These are phyloP conservation scores for Pachyrhizus erosus DNA, from an alignment of 306 rosid species.

Conservation along the genomic window DNA sequence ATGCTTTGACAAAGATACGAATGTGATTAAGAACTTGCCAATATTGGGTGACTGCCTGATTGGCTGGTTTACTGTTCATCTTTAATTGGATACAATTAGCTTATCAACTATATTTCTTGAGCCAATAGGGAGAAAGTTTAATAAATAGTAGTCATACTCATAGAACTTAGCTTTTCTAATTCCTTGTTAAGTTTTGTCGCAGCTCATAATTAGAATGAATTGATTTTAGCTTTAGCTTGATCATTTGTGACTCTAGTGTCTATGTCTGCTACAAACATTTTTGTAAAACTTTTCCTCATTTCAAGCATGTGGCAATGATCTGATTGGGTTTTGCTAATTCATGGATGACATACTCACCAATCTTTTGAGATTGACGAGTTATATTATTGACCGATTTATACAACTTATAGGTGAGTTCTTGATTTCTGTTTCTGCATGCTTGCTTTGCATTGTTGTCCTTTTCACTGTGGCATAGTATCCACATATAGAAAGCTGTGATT, in stretches of 20 bases:
- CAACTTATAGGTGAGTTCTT: slow-evolving; percentile 61
- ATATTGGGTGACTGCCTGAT: background rate
- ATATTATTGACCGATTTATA: slow-evolving; percentile 54
- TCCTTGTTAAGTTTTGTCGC: background rate
- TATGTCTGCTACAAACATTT: background rate
- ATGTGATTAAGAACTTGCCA: background rate
- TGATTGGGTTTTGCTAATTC: slow-evolving; percentile 49
- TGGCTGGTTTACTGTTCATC: background rate
- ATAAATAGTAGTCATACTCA: background rate
- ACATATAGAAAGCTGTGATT: slow-evolving; percentile 13
- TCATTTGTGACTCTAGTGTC: background rate
- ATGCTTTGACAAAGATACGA: background rate
- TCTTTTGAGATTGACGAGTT: slow-evolving; percentile 59
- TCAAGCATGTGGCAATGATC: slow-evolving; percentile 52
- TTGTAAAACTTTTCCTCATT: slow-evolving; percentile 18
- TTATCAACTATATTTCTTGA: background rate
- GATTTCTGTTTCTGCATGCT: background rate
- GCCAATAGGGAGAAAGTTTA: background rate
- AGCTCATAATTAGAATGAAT: background rate
- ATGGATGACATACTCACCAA: slow-evolving; percentile 61
- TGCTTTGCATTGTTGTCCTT: background rate
- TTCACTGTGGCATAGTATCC: background rate
- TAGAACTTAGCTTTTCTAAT: slow-evolving; percentile 1
- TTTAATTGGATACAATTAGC: background rate
- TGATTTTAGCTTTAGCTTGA: background rate